A percentile compares a stretch with the other conserved stretches of the same genome.
Evolutionary conservation across 805 yeast genomes (phyloP).

Genomic region (Candida cerambycidarum): DNA sequence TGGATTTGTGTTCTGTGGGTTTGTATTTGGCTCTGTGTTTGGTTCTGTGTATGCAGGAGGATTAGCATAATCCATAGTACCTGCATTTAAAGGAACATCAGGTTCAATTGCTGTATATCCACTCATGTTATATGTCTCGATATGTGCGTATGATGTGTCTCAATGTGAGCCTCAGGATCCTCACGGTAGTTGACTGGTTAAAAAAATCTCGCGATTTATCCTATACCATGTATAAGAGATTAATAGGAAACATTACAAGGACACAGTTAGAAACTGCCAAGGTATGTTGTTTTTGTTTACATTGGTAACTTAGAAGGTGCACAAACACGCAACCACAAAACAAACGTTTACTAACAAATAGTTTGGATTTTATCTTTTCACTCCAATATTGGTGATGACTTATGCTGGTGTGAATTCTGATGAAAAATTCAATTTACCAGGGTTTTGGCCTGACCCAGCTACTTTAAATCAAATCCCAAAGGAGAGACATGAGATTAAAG

Average conservation of each 20-base stretch:
- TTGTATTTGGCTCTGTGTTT: neutral
- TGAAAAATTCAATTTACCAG: constrained; percentile 83
- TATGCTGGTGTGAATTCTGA: constrained; percentile 91
- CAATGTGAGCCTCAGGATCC: neutral
- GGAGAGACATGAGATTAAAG: constrained; percentile 87
- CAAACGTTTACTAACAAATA: constrained; percentile 23
- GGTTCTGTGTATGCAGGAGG: constrained; percentile 7
- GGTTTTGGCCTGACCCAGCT: constrained; percentile 96
- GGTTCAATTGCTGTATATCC: constrained; percentile 33
- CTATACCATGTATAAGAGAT: constrained; percentile 25
- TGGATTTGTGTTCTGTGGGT: no score
- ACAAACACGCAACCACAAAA: neutral
- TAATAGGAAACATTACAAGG: constrained; percentile 38
- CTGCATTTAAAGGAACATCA: constrained; percentile 15
- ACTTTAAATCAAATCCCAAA: constrained; percentile 89
- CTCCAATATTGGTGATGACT: constrained; percentile 91
- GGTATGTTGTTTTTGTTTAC: constrained; percentile 28
- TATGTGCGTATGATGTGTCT: no score
- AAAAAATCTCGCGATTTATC: constrained; percentile 3
- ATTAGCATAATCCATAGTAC: neutral
- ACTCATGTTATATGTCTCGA: constrained; percentile 7
- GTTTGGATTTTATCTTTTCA: constrained; percentile 80
- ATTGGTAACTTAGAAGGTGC: neutral
- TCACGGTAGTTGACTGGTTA: no score
- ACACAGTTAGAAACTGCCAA: constrained; percentile 46